phyloP scores from a whole-genome alignment of 139 green algal species.

The Volvox reticuliferus region DNA sequence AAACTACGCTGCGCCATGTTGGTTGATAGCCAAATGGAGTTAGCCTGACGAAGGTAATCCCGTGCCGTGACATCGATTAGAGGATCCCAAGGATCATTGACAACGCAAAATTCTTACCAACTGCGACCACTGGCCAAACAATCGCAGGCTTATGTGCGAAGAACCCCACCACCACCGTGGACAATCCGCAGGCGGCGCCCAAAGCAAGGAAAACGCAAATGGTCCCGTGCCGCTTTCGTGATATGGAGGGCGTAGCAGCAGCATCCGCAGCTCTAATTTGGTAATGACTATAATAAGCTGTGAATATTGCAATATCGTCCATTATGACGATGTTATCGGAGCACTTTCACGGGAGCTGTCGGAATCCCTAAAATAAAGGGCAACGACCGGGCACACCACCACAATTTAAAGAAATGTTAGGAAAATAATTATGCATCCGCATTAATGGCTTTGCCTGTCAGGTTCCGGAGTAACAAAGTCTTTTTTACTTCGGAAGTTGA shows the following conservation, averaged over 20 bases:
- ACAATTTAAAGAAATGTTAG: too few relatives aligned
- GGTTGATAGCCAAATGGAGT: too few relatives aligned
- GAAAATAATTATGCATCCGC: too few relatives aligned
- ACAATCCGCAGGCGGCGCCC: background rate
- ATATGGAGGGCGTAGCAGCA: background rate
- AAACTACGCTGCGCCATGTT: too few relatives aligned
- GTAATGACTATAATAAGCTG: constrained; percentile 4
- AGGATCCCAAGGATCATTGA: too few relatives aligned
- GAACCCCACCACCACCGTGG: constrained; percentile 4
- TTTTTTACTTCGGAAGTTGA: too few relatives aligned
- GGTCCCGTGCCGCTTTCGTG: background rate
- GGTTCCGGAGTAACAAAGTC: too few relatives aligned
- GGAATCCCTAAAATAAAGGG: too few relatives aligned
- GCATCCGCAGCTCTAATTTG: background rate
- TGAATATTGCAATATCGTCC: background rate
- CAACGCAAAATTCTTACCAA: background rate
- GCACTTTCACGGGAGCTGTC: background rate
- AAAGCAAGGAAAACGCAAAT: constrained; percentile 7
- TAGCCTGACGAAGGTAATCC: too few relatives aligned
- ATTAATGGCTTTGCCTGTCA: too few relatives aligned
- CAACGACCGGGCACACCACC: too few relatives aligned
- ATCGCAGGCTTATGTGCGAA: background rate
- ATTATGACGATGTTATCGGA: background rate
- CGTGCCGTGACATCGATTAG: too few relatives aligned
- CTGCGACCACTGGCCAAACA: background rate